Base-by-base conservation (phyloP, 257 asterid species). In the Cordia subcordata region DNA sequence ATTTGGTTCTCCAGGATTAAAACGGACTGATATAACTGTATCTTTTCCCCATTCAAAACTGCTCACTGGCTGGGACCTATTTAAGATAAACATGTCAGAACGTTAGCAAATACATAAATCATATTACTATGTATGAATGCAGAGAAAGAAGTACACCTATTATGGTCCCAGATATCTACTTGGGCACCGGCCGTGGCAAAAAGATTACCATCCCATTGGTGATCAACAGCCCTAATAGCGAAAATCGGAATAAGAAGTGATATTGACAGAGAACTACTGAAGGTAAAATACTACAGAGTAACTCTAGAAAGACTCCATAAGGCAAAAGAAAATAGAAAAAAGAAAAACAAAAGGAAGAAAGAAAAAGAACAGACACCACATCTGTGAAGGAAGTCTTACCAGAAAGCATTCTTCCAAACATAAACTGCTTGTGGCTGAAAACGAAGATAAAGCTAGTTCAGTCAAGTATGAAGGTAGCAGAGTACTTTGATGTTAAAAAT, bases 171-270 rank as follows among this genome's bases (percentile, higher is more conserved):
- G 66, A 89, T 81, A 62, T 89, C 96, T 53, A 93, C 82, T 83
- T 89, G 95, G 75, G 97, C 95, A 68, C 97, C 96, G 49, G 90
- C 97, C 13, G 97, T 89, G 54, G 99, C 97, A 82, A 93, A 93
- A 55, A 83, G 91, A 37, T 85, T 86, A 59, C 96, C 94, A 50
- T 88, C 82, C 79, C 77, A 81, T 74, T 89, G 95, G 74, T 93
- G 97, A 78, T 93, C 99, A 75, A 93, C 86, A 58, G 85, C 97
- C 91, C 99, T 88, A 67, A 68, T 56, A 57, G 64, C 71, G 54
- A 50, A 47, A 50, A 47, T 23, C 19, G 33, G 2, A 68, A 55
- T 19, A 19, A 55, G 40, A 38, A 13, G 50, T 55, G 19, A 38
- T 22, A 59, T 51, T 10, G 19, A 18, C 38, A 52, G 19, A 64